phyloP scores from a whole-genome alignment of 1,139 yeast species.

The Taphrina flavorubra region DNA sequence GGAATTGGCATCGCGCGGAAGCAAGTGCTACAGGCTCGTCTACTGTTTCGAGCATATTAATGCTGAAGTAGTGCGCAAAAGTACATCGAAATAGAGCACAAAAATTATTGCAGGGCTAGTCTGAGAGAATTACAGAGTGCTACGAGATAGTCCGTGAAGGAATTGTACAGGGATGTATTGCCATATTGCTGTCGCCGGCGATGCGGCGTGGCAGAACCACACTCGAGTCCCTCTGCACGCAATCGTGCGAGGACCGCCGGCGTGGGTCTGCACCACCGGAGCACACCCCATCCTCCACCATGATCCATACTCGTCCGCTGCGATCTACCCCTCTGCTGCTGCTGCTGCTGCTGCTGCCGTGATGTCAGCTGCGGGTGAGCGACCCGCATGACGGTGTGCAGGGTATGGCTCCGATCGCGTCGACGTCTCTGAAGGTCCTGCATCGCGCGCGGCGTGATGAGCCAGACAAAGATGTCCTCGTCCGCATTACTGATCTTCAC shows the following conservation, averaged over 20 bases:
- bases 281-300: conserved; percentile 10
- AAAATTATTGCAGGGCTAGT: neutral
- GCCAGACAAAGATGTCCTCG: conserved; percentile 18
- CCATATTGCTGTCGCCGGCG: neutral
- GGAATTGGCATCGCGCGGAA: no score
- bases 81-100: no score
- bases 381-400: neutral
- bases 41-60: no score
- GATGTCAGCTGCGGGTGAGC: no score
- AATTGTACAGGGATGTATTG: conserved; percentile 10
- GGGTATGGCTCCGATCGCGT: neutral
- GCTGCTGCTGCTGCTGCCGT: neutral
- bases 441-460: conserved; percentile 24
- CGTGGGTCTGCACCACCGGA: conserved; percentile 10
- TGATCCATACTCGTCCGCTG: neutral
- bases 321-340: neutral
- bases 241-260: conserved; percentile 1
- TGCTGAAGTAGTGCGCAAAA: no score
- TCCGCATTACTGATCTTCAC: conserved; percentile 19
- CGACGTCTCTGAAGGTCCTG: neutral
- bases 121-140: neutral
- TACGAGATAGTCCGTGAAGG: conserved; percentile 1
- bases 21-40: no score
- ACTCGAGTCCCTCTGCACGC: neutral
- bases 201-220: neutral